phyloP scores from a whole-genome alignment of 306 rosid species.

The Geum urbanum region DNA sequence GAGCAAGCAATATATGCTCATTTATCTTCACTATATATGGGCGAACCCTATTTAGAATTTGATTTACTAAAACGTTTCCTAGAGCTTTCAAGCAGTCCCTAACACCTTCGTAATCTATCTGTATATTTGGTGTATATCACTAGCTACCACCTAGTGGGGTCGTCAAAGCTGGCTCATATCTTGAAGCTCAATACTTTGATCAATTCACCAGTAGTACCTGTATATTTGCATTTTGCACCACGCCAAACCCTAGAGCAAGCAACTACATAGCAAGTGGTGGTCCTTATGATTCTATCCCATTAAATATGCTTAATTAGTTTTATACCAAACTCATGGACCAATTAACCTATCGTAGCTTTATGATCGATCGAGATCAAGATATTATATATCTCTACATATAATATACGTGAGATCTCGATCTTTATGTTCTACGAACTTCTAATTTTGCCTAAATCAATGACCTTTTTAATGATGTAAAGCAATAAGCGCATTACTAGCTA shows the following conservation, averaged over 20 bases:
- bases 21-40: background rate
- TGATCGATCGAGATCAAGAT: background rate
- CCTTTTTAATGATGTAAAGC: slow-evolving; percentile 17
- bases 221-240: background rate
- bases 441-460: background rate
- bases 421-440: background rate
- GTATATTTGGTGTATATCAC: background rate
- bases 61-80: background rate
- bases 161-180: slow-evolving; percentile 5
- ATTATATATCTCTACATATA: background rate
- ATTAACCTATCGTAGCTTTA: background rate
- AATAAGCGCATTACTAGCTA: background rate
- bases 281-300: background rate
- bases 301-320: background rate
- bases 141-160: slow-evolving; percentile 20
- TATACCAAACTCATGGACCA: background rate
- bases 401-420: background rate
- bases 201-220: background rate
- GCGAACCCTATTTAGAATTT: slow-evolving; percentile 7
- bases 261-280: background rate
- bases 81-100: slow-evolving; percentile 5
- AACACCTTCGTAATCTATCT: background rate
- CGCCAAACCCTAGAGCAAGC: background rate
- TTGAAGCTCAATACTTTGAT: slow-evolving; percentile 8
- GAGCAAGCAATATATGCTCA: background rate